These are phyloP conservation scores for Colletotrichum navitas DNA, from an alignment of 2,329 filamentous ascomycete species.

Conservation along the genomic window DNA sequence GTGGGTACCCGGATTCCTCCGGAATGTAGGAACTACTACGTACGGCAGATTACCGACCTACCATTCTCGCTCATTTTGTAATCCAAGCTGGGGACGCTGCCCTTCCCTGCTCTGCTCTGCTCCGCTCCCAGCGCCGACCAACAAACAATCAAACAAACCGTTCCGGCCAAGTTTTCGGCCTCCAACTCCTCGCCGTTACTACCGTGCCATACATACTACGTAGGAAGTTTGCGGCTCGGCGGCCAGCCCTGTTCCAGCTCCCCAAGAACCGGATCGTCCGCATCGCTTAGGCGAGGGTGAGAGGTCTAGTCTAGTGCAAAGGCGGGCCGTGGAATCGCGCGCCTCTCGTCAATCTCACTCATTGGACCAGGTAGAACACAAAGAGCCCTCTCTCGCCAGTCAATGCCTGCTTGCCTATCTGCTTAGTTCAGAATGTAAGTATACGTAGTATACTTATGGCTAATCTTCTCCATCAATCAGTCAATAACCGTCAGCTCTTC, in stretches of 20 bases:
- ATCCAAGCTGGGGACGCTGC: no score
- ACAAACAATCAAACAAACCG: no score
- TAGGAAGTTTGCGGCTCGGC: neutral
- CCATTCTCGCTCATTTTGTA: no score
- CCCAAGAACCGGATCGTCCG: neutral
- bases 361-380: neutral
- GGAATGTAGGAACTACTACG: no score
- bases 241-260: neutral
- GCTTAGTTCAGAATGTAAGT: no score
- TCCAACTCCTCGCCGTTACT: neutral
- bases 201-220: neutral
- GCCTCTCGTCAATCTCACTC: conserved; percentile 30
- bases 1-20: no score
- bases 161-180: neutral
- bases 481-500: neutral
- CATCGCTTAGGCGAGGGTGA: neutral
- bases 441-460: no score
- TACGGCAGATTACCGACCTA: no score
- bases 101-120: no score
- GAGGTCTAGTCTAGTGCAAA: no score
- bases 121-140: neutral
- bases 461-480: neutral
- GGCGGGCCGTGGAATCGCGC: neutral
- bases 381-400: neutral
- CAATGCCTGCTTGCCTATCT: no score